Evolutionary conservation across 2,329 filamentous ascomycete species (phyloP).

Genomic region (Phialophora verrucosa): DNA sequence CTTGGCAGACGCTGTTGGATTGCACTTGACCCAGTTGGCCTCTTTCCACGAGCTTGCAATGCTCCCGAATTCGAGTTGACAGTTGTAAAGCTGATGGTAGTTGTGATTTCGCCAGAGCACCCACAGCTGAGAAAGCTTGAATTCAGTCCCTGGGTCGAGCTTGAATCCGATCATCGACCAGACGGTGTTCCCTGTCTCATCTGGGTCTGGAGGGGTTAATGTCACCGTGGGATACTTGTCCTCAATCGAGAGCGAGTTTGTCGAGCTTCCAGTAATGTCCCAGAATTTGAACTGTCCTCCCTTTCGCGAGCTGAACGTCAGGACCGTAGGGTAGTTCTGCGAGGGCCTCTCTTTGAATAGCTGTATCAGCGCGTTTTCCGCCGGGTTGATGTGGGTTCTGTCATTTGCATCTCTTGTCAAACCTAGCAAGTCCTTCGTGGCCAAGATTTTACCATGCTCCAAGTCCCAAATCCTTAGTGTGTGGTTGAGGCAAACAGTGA

Average conservation of each 20-base stretch:
- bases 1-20: slow-evolving; percentile 55
- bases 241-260: slow-evolving; percentile 63
- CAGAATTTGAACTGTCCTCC: slow-evolving; percentile 95
- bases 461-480: slow-evolving; percentile 89
- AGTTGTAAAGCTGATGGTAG: slow-evolving; percentile 73
- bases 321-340: slow-evolving; percentile 52
- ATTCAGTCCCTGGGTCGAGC: slow-evolving; percentile 59
- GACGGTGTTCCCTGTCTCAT: slow-evolving; percentile 70
- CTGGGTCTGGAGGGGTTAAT: slow-evolving; percentile 69
- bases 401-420: slow-evolving; percentile 70
- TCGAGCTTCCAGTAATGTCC: slow-evolving; percentile 71
- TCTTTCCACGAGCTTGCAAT: slow-evolving; percentile 63
- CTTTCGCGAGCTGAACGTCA: slow-evolving; percentile 87
- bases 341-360: slow-evolving; percentile 60
- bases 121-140: slow-evolving; percentile 70
- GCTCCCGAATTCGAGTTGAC: slow-evolving; percentile 74
- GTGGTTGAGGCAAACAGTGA: slow-evolving; percentile 89
- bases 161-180: slow-evolving; percentile 82
- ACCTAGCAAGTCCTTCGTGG: slow-evolving; percentile 77
- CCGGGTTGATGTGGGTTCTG: slow-evolving; percentile 77
- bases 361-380: slow-evolving; percentile 76
- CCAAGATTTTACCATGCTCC: slow-evolving; percentile 75
- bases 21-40: slow-evolving; percentile 71
- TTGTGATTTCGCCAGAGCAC: slow-evolving; percentile 85
- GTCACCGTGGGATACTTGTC: slow-evolving; percentile 71